Evolutionary conservation across 352 stramenopile species (phyloP), one percentile per base, ranked within the genome.

Genomic region (Pythium rhizo-oryzae): DNA sequence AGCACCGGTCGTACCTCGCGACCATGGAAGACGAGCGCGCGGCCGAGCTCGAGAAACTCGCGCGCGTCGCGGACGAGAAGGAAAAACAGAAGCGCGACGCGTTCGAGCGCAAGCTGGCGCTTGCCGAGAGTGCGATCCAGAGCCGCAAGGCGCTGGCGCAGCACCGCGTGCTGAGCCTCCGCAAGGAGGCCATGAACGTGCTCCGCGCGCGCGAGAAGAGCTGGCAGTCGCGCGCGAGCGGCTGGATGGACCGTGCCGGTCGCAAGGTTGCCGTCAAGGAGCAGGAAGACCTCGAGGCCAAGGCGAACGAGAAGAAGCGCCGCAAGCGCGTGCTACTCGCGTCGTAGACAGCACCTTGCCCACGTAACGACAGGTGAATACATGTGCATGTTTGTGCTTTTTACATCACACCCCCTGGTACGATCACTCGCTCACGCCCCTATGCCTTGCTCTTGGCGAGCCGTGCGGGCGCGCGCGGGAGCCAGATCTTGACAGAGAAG

Each of bases 261-360:
- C 82, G 90, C 35, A 98, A 98, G 72, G 83, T 98, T 66, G 76
- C 93, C 8, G 79, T 97, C 37, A 98, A 98, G 71, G 83, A 95
- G 74, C 81, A 93, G 62, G 90, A 98, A 71, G 91, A 98, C 69
- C 77, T 80, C 11, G 89, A 93, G 64, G 85, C 84, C 44, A 81
- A 90, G 57, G 71, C 77, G 13, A 89, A 87, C 49, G 81, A 89
- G 60, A 92, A 91, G 70, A 89, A 89, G 37, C 79, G 82, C 33
- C 78, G 85, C 43, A 91, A 91, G 72, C 78, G 79, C 30, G 72
- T 87, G 35, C 63, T 93, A 47, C 67, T 93, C 39, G 81, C 77
- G 16, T 74, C 69, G 25, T 86, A 66, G 70, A 44, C 35, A 65
- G 37, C 64, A 35, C 6, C 6, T 6, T 6, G 6, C 28, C 6